Evolutionary conservation across 768 basidiomycete genomes (phyloP).

Genomic region (Hypholoma sublateritium): DNA sequence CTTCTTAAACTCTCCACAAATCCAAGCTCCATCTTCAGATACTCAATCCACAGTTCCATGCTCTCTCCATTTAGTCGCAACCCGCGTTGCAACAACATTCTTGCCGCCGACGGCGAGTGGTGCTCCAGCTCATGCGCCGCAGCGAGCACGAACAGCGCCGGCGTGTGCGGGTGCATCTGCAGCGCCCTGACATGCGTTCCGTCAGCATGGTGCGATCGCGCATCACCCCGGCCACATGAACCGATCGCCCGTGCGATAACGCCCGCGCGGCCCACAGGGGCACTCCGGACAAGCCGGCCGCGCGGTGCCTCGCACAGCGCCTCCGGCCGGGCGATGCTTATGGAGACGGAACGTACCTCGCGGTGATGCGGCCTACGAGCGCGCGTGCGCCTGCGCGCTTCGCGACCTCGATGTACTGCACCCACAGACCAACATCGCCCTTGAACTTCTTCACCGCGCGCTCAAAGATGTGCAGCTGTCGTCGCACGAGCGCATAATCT

Average conservation of each 20-base stretch:
- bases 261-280: background rate
- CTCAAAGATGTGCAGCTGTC: slow-evolving; percentile 90
- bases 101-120: slow-evolving; percentile 71
- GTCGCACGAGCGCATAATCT: slow-evolving; percentile 79
- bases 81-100: slow-evolving; percentile 82
- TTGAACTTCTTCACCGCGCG: slow-evolving; percentile 89
- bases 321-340: background rate
- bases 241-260: background rate
- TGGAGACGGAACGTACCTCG: background rate
- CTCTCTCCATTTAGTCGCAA: slow-evolving; percentile 75
- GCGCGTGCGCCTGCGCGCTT: slow-evolving; percentile 77
- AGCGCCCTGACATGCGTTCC: slow-evolving; percentile 62
- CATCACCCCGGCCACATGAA: background rate
- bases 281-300: too few relatives aligned
- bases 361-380: slow-evolving; percentile 72
- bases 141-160: slow-evolving; percentile 79
- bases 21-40: slow-evolving; percentile 86
- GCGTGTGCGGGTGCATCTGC: slow-evolving; percentile 80
- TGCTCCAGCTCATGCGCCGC: slow-evolving; percentile 81
- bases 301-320: too few relatives aligned
- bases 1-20: slow-evolving; percentile 80
- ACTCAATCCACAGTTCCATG: slow-evolving; percentile 83
- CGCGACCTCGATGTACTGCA: slow-evolving; percentile 85
- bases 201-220: slow-evolving; percentile 6
- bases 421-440: slow-evolving; percentile 82